These are phyloP conservation scores for Elsinoe ampelina DNA, from an alignment of 2,329 filamentous ascomycete genomes.

Conservation along the genomic window DNA sequence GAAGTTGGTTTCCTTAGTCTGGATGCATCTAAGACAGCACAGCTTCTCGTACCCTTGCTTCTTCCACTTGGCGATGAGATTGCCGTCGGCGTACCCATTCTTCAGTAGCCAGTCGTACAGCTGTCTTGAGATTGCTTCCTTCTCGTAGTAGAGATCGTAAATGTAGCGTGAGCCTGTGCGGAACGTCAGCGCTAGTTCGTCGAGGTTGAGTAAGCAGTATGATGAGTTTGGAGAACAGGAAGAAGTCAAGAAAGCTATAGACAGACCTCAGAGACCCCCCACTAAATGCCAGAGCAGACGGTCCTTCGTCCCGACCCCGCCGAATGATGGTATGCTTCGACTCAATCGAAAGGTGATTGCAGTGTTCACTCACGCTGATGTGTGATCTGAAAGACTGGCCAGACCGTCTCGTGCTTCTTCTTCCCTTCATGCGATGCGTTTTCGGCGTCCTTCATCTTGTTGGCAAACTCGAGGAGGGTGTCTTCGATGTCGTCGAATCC, in stretches of 20 bases:
- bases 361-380: conserved; percentile 61
- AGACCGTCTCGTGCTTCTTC: conserved; percentile 84
- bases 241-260: conserved; percentile 15
- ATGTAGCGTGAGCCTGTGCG: conserved; percentile 65
- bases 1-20: conserved; percentile 99
- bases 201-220: conserved; percentile 3
- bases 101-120: conserved; percentile 96
- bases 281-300: background rate
- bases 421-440: conserved; percentile 71
- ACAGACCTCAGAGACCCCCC: conserved; percentile 15
- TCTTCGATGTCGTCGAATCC: conserved; percentile 85
- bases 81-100: conserved; percentile 90
- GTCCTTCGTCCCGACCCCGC: background rate
- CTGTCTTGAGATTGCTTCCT: conserved; percentile 85
- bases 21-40: conserved; percentile 90
- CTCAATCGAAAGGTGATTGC: background rate
- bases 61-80: conserved; percentile 99
- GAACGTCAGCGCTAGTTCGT: conserved; percentile 18
- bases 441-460: conserved; percentile 93
- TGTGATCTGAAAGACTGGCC: conserved; percentile 95
- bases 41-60: conserved; percentile 99
- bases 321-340: background rate
- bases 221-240: background rate
- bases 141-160: conserved; percentile 96
- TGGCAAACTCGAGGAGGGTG: conserved; percentile 73